Percentiles rank a stretch among this genome's conserved stretches.
These are phyloP conservation scores for Torulaspora delbrueckii DNA, from an alignment of 805 yeast species.

Conservation along the genomic window DNA sequence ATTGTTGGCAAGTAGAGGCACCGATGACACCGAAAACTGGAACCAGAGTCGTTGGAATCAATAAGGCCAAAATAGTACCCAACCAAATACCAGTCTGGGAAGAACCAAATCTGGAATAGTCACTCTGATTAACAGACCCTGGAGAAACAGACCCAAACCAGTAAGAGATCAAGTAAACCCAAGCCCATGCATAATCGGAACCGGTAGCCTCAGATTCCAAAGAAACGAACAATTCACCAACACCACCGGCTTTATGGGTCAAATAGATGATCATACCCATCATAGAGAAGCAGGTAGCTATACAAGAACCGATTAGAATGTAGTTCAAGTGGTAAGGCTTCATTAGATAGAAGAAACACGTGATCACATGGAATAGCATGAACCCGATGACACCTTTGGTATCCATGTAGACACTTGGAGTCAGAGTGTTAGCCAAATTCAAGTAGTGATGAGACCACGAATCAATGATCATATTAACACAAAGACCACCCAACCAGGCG, in stretches of 20 bases:
- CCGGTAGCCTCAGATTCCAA: conserved; percentile 32
- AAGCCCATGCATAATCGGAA: conserved; percentile 39
- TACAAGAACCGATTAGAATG: conserved; percentile 36
- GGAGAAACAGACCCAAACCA: conserved; percentile 43
- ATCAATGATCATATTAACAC: conserved; percentile 38
- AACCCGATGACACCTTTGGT: conserved; percentile 38
- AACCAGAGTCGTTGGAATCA: conserved; percentile 39
- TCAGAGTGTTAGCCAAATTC: conserved; percentile 33
- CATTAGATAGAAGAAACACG: conserved; percentile 38
- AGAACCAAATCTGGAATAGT: conserved; percentile 39
- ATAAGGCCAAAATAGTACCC: conserved; percentile 35
- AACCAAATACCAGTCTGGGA: conserved; percentile 29
- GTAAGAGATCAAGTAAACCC: conserved; percentile 41
- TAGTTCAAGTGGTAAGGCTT: conserved; percentile 43
- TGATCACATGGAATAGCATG: conserved; percentile 41
- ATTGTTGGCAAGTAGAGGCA: conserved; percentile 37
- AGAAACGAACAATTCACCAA: conserved; percentile 33
- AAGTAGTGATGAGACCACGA: conserved; percentile 40
- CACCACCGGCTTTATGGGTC: conserved; percentile 34
- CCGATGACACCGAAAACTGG: conserved; percentile 43
- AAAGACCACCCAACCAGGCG: conserved; percentile 43
- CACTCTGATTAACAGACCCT: conserved; percentile 40
- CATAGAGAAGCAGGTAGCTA: conserved; percentile 39
- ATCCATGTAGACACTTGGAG: conserved; percentile 34
- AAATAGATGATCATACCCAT: conserved; percentile 39